Evolutionary conservation across 1,284 basidiomycete species (phyloP).

Genomic region (Lentinus polychrous): DNA sequence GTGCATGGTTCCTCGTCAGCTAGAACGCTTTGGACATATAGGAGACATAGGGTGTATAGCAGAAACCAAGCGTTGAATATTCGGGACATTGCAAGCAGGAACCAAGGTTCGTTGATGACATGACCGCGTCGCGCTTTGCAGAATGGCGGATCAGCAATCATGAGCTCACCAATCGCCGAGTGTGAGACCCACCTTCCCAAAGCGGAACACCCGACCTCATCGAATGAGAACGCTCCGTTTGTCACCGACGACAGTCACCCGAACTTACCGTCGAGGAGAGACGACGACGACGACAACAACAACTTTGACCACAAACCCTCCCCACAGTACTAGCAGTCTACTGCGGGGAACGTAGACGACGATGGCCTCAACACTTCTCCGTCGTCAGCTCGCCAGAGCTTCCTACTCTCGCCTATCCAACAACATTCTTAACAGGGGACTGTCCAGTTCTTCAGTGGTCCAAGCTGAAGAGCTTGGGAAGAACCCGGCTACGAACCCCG

Average conservation of each 20-base stretch:
- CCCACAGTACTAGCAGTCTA: conserved; percentile 3
- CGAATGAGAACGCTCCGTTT: conserved; percentile 28
- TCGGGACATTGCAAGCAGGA: conserved; percentile 5
- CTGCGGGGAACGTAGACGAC: conserved; percentile 18
- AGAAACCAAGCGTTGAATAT: conserved; percentile 5
- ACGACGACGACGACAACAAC: conserved; percentile 18
- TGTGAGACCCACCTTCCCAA: conserved; percentile 20
- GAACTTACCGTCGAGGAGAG: conserved; percentile 16
- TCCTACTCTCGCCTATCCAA: conserved; percentile 12
- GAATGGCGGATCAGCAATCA: background rate
- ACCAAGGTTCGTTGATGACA: background rate
- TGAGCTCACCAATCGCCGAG: conserved; percentile 6
- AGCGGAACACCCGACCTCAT: conserved; percentile 13
- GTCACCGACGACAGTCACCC: conserved; percentile 24
- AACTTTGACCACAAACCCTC: background rate
- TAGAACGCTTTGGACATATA: conserved; percentile 4
- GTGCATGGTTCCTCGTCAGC: conserved; percentile 33
- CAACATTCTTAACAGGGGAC: conserved; percentile 11
- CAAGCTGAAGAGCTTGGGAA: conserved; percentile 16
- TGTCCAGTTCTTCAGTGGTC: conserved; percentile 17
- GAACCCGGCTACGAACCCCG: conserved; percentile 12
- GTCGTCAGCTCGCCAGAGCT: conserved; percentile 35
- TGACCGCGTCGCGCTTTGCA: background rate
- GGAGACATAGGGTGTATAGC: conserved; percentile 10
- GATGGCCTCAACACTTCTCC: conserved; percentile 49